phyloP scores from a whole-genome alignment of 176 grass and related monocot species.

The Themeda triandra region DNA sequence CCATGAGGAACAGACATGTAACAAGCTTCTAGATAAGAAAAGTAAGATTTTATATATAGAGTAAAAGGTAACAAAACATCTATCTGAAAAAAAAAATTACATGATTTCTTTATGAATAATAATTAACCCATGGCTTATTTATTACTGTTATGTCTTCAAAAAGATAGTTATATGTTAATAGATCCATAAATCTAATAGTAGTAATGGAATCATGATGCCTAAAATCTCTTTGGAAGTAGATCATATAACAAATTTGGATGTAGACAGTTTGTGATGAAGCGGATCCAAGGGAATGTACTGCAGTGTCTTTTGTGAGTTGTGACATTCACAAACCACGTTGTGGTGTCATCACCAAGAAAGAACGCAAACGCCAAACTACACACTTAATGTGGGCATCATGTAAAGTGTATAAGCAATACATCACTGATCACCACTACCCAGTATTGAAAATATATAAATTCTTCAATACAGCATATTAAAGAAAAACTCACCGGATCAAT shows the following conservation, averaged over 20 bases:
- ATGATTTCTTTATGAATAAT: neutral
- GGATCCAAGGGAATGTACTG: neutral
- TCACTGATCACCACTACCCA: neutral
- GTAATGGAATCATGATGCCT: neutral
- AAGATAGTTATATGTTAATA: neutral
- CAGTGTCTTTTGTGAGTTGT: neutral
- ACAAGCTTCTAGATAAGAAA: neutral
- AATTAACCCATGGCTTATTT: neutral
- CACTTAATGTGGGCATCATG: neutral
- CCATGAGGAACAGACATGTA: neutral
- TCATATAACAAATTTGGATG: conserved; percentile 1
- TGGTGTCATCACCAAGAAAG: neutral
- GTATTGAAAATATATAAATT: neutral
- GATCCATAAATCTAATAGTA: neutral
- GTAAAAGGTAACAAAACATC: conserved; percentile 16
- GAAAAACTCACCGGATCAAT: conserved; percentile 90
- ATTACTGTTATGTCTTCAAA: neutral
- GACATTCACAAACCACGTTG: neutral
- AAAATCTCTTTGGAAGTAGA: neutral
- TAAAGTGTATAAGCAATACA: neutral
- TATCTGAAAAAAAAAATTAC: neutral
- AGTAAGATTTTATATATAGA: neutral
- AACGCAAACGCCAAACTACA: neutral
- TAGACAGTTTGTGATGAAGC: neutral
- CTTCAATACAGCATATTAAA: conserved; percentile 6